Evolutionary conservation across 2,329 filamentous ascomycete species (phyloP), one percentile per base, ranked within the genome.

Genomic region (Golovinomyces cichoracearum): DNA sequence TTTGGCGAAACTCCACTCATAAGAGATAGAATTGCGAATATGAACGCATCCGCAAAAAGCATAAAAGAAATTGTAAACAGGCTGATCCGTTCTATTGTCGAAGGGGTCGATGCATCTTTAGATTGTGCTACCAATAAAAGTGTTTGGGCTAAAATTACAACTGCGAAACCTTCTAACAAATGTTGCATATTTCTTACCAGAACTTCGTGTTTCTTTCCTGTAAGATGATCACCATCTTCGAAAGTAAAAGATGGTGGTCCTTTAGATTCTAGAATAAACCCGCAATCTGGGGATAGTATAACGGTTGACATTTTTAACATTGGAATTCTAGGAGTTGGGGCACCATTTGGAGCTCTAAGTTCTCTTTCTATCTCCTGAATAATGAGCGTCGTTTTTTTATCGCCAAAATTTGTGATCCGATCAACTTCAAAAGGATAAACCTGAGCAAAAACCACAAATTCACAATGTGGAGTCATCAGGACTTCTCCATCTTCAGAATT

Each of bases 391-490:
- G 45, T 4, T 12, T 47, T 22, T 23, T 47, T 47, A 21, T 31
- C 19, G 17, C 50, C 42, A n/a, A 49, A 35, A 58, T 56, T 29
- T 7, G 17, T 47, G 64, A 54, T 33, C 57, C 54, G 29, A 23
- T 50, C 50, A 4, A 51, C 33, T 44, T 51, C 49, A 33, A 58
- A 27, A 23, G 57, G 50, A 52, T 80, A 71, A 37, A 88, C 70
- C 60, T 95, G 90, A 26, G 88, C 67, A 62, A 86, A 95, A 49
- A 93, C 66, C 46, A 98, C 66, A 58, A 84, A 84, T 63, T 98
- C 90, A 68, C 90, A 98, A 56, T 83, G 80, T 0, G 84, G 83
- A 29, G 71, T 63, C 17, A 75, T 72, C 51, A 71, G 70, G 50
- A 66, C 67, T 10, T 70, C 65, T 52, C 80, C 77, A 21, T 72